Percentiles rank a stretch among this genome's conserved stretches.
Conservation (phyloP, 1,139 yeast genomes). For the Suhomyces kunorum region DNA sequence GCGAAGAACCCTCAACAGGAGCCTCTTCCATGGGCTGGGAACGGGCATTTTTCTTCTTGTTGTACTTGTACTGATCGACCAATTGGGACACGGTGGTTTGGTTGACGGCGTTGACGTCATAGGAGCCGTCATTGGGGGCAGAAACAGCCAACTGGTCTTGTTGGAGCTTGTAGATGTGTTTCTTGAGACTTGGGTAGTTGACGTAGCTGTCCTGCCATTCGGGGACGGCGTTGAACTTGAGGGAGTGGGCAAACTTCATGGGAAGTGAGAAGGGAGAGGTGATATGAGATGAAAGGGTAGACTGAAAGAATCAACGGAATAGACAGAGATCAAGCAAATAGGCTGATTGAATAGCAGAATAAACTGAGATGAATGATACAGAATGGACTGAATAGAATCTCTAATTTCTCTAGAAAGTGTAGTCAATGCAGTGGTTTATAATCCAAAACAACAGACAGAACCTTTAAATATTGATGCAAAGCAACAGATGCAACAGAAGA, state of each 20-base stretch:
- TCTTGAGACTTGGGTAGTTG: constrained; percentile 65
- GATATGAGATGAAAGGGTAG: background rate
- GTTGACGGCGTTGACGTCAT: constrained; percentile 21
- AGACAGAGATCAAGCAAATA: too few species aligned
- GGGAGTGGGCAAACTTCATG: constrained; percentile 75
- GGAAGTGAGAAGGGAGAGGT: background rate
- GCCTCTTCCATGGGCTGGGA: background rate
- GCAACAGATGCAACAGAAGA: background rate
- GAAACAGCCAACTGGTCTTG: constrained; percentile 34
- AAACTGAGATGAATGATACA: too few species aligned
- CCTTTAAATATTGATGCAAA: too few species aligned
- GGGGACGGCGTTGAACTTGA: constrained; percentile 78
- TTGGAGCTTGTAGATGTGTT: constrained; percentile 53
- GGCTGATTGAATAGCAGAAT: too few species aligned
- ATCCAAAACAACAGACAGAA: too few species aligned
- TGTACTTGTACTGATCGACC: constrained; percentile 20
- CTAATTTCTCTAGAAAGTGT: too few species aligned
- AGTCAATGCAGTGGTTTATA: too few species aligned
- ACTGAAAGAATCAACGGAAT: too few species aligned
- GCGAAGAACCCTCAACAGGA: background rate
- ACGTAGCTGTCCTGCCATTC: constrained; percentile 74
- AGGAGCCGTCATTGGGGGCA: constrained; percentile 29
- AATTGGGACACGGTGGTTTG: constrained; percentile 33
- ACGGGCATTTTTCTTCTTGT: constrained; percentile 5
- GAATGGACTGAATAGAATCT: too few species aligned